Evolutionary conservation across 306 rosid species (phyloP), one percentile per base, ranked within the genome.

Genomic region (Oxytropis ochrocephala): DNA sequence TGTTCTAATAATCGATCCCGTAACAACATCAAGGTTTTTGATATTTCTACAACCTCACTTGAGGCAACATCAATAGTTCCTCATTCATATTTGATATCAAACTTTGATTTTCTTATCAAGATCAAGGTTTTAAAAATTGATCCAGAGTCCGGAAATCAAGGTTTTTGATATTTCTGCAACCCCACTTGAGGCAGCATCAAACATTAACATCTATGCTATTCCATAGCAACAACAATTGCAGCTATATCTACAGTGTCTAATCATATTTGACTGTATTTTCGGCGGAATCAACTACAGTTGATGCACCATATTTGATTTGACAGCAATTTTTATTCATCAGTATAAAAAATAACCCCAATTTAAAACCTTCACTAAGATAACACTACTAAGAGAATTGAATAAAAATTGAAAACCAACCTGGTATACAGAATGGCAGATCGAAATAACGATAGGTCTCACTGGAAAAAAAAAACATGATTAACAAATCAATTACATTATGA

Each of bases 401-500:
- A 5, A 24, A 24, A 24, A 24, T 24, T 8, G 14, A 41, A 53
- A 41, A 55, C 92, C 33, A 78, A 92, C 96, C 96, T 85, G 78
- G 88, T 0, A 64, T 12, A 76, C 96, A 93, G 81, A 90, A 90
- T 27, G 97, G 90, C 16, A 90, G 91, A 72, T 90, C 96, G 73
- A 82, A 90, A 53, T 86, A 93, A 13, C 93, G 91, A 64, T 81
- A 81, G 8, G 85, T 81, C 51, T 81, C 85, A 13, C 85, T 81
- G 81, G 11, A 55, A 9, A n/a, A 32, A 57, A 33, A 13, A 65
- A 21, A 38, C 13, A 39, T 39, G 16, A 63, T 7, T 2, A 14
- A 12, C 2, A 49, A 60, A 72, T 36, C 24, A 33, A 59, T 49
- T 3, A 12, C 44, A 70, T 8, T 50, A 64, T 0, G 5, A 46